A percentile compares a stretch with the other conserved stretches of the same genome.
Evolutionary conservation across 306 rosid genomes (phyloP).

Genomic region (Casuarina cunninghamiana): DNA sequence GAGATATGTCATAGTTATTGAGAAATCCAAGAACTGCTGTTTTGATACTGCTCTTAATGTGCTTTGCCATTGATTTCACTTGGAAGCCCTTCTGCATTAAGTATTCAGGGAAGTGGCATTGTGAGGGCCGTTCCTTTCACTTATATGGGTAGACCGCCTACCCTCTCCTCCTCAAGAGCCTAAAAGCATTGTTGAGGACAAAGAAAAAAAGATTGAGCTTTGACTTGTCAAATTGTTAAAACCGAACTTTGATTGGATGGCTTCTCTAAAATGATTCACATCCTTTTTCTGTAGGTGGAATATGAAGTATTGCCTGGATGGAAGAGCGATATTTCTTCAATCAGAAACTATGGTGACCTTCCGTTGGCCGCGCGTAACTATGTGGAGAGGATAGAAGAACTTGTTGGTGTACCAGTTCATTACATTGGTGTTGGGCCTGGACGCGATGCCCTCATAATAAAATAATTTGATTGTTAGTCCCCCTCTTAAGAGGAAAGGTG

Average conservation of each 20-base stretch:
- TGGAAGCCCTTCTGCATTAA: background rate
- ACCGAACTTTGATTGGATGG: background rate
- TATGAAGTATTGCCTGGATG: slow-evolving; percentile 86
- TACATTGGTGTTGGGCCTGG: slow-evolving; percentile 96
- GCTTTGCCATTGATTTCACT: background rate
- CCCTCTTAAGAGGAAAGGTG: slow-evolving; percentile 19
- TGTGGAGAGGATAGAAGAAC: slow-evolving; percentile 91
- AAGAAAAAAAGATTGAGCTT: slow-evolving; percentile 3
- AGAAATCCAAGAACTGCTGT: background rate
- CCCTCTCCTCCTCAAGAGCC: background rate
- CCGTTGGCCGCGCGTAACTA: slow-evolving; percentile 75
- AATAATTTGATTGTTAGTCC: slow-evolving; percentile 33
- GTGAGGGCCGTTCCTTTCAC: background rate
- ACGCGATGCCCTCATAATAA: slow-evolving; percentile 88
- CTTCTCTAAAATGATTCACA: background rate
- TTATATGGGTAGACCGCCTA: background rate
- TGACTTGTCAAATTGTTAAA: background rate
- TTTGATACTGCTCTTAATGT: background rate
- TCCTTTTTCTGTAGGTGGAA: slow-evolving; percentile 58
- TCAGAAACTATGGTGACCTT: slow-evolving; percentile 85
- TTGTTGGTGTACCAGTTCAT: slow-evolving; percentile 78
- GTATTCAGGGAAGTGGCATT: background rate
- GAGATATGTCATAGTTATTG: background rate
- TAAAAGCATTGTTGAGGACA: background rate
- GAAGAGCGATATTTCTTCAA: slow-evolving; percentile 73